These are phyloP conservation scores for Sanghuangporus baumii DNA, from an alignment of 1,284 basidiomycete genomes.

Conservation along the genomic window DNA sequence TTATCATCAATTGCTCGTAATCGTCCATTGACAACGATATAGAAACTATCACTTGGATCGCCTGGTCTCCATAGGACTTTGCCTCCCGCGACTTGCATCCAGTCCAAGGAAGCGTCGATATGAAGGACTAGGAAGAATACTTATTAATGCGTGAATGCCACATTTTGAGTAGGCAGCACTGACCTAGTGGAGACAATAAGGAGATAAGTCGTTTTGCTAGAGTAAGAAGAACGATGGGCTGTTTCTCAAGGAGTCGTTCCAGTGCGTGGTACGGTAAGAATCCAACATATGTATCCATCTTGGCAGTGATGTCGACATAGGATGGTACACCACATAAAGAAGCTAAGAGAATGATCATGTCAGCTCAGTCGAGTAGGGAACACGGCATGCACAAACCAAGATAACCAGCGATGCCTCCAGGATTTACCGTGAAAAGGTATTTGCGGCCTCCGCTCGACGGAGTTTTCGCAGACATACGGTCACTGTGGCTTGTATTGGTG, in stretches of 20 bases:
- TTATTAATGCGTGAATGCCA: background rate
- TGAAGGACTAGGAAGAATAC: conserved; percentile 68
- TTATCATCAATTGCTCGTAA: conserved; percentile 77
- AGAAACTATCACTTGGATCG: conserved; percentile 90
- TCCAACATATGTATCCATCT: conserved; percentile 96
- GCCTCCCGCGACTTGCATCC: conserved; percentile 95
- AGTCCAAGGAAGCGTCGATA: conserved; percentile 95
- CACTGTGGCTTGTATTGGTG: background rate
- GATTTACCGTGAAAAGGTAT: conserved; percentile 89
- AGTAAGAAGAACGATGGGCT: conserved; percentile 92
- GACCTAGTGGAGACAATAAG: conserved; percentile 86
- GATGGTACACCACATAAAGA: conserved; percentile 89
- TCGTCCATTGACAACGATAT: conserved; percentile 97
- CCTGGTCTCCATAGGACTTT: conserved; percentile 91
- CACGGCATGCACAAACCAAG: conserved; percentile 47
- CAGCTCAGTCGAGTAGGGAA: background rate
- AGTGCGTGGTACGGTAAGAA: conserved; percentile 87
- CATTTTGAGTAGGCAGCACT: conserved; percentile 20
- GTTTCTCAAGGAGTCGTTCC: conserved; percentile 86
- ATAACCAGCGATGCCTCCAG: conserved; percentile 98
- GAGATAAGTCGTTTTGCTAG: conserved; percentile 96
- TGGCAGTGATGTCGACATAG: conserved; percentile 94
- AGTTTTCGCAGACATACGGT: background rate
- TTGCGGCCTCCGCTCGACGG: conserved; percentile 35
- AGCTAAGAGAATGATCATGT: conserved; percentile 40